Base-by-base conservation (phyloP, 192 early-diverging fungal species). In the Coemansia sp. region DNA sequence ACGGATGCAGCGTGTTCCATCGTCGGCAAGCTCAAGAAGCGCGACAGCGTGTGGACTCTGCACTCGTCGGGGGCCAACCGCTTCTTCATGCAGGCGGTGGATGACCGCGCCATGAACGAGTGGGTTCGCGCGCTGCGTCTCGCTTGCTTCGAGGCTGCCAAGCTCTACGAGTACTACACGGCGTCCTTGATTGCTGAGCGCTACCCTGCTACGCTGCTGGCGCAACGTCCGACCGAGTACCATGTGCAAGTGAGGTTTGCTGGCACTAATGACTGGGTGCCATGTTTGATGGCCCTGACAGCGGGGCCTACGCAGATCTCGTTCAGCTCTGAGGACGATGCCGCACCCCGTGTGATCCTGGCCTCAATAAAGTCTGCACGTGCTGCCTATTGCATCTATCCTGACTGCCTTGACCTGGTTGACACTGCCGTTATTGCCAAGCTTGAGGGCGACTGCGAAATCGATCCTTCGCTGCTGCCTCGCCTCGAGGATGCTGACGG, bases 121-220 rank as follows among this genome's bases (percentile, higher is more conserved):
- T 93, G 92, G 90, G 82, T 91, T 21, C 80, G 83, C 34, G 88
- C 88, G 1, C 85, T 92, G 59, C 85, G 90, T 14, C 83, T 93
- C 14, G 84, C 88, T 20, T 89, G 89, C 67, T 93, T 87, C 55
- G 92, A 93, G 73, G 85, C 85, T 16, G 79, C 86, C 13, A 86
- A 87, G 71, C 74, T 93, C 13, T 88, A 92, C 59, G 92, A 93
- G 72, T 85, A 87, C 56, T 93, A 90, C 48, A 89, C 92, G 9
- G 71, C 83, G 9, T 85, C 84, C 1, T 40, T 83, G 20, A 38
- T 78, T 42, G 67, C 68, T 56, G 76, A 78, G 66, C 82, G 76
- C 65, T 76, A 83, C 21, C 24, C 63, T 2, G 39, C 34, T 14
- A 62, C 62, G 16, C 61, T 83, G 9, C 7, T 63, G 2, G 62